Conservation (phyloP, 2,329 filamentous ascomycete genomes). For the Pyrenophora tritici-repentis region DNA sequence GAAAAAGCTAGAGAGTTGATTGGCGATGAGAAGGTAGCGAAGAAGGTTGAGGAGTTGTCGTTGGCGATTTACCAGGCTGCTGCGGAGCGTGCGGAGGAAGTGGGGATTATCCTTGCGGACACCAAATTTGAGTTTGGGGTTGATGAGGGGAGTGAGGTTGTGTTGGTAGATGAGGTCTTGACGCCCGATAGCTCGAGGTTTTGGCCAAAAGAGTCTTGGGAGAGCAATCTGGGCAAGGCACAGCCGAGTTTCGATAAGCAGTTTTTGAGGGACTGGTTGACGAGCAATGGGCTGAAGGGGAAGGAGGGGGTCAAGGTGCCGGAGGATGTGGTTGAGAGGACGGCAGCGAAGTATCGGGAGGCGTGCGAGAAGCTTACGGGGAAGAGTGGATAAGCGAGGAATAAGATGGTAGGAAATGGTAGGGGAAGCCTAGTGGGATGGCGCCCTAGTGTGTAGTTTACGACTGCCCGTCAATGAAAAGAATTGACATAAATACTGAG, state of each 20-base stretch:
- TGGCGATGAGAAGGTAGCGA: conserved; percentile 68
- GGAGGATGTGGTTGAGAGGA: conserved; percentile 70
- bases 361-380: conserved; percentile 74
- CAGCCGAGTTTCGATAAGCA: conserved; percentile 88
- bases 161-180: conserved; percentile 82
- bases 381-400: conserved; percentile 5
- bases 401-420: background rate
- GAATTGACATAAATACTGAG: too few species aligned
- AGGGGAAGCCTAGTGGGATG: too few species aligned
- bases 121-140: conserved; percentile 80
- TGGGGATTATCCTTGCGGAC: conserved; percentile 77
- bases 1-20: conserved; percentile 61
- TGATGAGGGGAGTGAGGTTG: conserved; percentile 65
- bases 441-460: too few species aligned
- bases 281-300: conserved; percentile 71
- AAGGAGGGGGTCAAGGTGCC: conserved; percentile 75
- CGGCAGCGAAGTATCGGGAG: conserved; percentile 74
- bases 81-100: conserved; percentile 65
- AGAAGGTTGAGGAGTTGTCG: conserved; percentile 67
- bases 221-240: conserved; percentile 64
- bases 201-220: conserved; percentile 77
- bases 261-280: conserved; percentile 79
- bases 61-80: conserved; percentile 68
- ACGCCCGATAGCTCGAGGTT: conserved; percentile 79
- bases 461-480: too few species aligned